Evolutionary conservation across 257 asterid species (phyloP).

Genomic region (Ligustrum vulgare): DNA sequence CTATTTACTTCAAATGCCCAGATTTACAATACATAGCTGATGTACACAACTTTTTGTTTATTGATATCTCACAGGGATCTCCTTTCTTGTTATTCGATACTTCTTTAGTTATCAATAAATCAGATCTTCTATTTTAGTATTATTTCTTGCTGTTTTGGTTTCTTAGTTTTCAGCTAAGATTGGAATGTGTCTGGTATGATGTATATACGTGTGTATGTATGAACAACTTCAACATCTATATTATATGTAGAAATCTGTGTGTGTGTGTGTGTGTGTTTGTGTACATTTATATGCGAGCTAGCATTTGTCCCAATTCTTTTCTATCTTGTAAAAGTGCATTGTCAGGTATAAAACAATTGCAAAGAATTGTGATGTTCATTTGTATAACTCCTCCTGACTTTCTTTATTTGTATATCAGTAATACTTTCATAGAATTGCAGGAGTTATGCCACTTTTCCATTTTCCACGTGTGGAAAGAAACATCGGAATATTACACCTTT

Average conservation of each 20-base stretch:
- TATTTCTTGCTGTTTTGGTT: neutral
- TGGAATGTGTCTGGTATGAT: neutral
- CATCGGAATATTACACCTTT: neutral
- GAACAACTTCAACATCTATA: neutral
- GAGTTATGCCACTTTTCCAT: neutral
- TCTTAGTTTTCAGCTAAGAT: neutral
- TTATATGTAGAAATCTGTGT: no score
- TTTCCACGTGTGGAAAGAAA: neutral
- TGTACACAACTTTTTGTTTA: neutral
- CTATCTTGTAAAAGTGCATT: neutral
- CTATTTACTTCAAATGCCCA: neutral
- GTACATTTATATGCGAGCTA: neutral
- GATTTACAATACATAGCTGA: neutral
- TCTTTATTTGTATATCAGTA: neutral
- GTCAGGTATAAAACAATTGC: neutral
- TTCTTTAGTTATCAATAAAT: neutral
- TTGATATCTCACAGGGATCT: neutral
- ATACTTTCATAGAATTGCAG: neutral
- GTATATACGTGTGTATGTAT: neutral
- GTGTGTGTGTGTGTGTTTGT: neutral
- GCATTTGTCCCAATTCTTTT: neutral
- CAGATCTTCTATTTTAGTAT: neutral
- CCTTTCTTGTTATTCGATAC: neutral
- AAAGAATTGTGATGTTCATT: neutral
- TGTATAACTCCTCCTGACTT: neutral